These are phyloP conservation scores for Hypoxylon rubiginosum DNA, from an alignment of 2,329 filamentous ascomycete species.

Conservation along the genomic window DNA sequence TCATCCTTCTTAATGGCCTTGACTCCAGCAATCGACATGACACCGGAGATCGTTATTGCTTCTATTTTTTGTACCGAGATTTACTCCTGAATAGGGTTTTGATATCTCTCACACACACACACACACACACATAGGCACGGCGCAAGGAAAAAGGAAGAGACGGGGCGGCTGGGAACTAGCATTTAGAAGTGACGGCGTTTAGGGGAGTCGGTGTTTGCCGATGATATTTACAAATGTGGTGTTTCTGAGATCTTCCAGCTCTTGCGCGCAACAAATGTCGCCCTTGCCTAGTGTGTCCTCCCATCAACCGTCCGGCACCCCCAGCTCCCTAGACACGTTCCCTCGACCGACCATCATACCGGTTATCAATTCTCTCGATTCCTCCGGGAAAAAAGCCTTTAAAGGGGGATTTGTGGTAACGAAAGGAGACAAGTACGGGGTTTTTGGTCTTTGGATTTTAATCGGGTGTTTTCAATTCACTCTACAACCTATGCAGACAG, in stretches of 20 bases:
- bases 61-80: background rate
- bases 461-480: constrained; percentile 41
- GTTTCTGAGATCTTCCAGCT: constrained; percentile 4
- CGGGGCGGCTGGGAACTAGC: constrained; percentile 10
- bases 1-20: background rate
- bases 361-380: constrained; percentile 11
- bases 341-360: constrained; percentile 17
- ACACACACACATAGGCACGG: constrained; percentile 17
- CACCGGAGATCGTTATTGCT: background rate
- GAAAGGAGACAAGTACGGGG: constrained; percentile 15
- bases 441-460: constrained; percentile 22
- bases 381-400: constrained; percentile 4
- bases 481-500: constrained; percentile 51
- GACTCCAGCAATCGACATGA: background rate
- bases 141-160: constrained; percentile 21
- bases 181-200: constrained; percentile 38
- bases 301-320: constrained; percentile 10
- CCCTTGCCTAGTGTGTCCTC: constrained; percentile 17
- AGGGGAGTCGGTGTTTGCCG: constrained; percentile 15
- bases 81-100: background rate
- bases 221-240: constrained; percentile 31
- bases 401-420: constrained; percentile 21
- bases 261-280: constrained; percentile 1
- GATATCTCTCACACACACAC: background rate
- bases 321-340: constrained; percentile 1